These are phyloP conservation scores for Nakaseomyces kungkrabaensis DNA, from an alignment of 1,139 yeast species.

Conservation along the genomic window DNA sequence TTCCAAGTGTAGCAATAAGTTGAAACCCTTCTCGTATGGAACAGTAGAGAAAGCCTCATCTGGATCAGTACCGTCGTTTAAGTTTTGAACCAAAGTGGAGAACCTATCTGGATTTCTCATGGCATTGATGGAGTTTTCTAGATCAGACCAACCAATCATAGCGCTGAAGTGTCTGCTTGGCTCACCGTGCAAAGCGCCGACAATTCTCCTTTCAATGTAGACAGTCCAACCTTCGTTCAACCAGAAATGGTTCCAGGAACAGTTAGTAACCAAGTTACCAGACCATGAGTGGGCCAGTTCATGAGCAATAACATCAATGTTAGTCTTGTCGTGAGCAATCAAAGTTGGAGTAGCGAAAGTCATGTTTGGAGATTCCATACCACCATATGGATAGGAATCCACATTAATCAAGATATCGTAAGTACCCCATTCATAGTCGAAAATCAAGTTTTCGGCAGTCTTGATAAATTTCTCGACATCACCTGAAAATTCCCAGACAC, in stretches of 20 bases:
- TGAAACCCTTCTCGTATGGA: conserved; percentile 88
- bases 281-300: conserved; percentile 91
- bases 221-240: conserved; percentile 96
- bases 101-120: conserved; percentile 47
- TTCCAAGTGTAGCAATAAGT: conserved; percentile 66
- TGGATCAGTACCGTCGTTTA: conserved; percentile 61
- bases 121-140: conserved; percentile 52
- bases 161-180: conserved; percentile 69
- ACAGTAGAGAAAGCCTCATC: conserved; percentile 84
- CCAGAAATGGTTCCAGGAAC: conserved; percentile 93
- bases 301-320: conserved; percentile 83
- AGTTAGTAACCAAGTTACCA: conserved; percentile 81
- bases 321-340: conserved; percentile 75
- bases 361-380: conserved; percentile 91
- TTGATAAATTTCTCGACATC: conserved; percentile 74
- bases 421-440: conserved; percentile 75
- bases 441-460: conserved; percentile 63
- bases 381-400: conserved; percentile 83
- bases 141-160: conserved; percentile 80
- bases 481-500: conserved; percentile 69
- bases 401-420: conserved; percentile 79
- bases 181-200: conserved; percentile 71
- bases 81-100: conserved; percentile 59
- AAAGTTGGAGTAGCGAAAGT: conserved; percentile 89
- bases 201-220: conserved; percentile 75